Percentiles rank a stretch among this genome's conserved stretches.
phyloP scores from a whole-genome alignment of 2,329 filamentous ascomycete genomes.

The Pyrenophora seminiperda region DNA sequence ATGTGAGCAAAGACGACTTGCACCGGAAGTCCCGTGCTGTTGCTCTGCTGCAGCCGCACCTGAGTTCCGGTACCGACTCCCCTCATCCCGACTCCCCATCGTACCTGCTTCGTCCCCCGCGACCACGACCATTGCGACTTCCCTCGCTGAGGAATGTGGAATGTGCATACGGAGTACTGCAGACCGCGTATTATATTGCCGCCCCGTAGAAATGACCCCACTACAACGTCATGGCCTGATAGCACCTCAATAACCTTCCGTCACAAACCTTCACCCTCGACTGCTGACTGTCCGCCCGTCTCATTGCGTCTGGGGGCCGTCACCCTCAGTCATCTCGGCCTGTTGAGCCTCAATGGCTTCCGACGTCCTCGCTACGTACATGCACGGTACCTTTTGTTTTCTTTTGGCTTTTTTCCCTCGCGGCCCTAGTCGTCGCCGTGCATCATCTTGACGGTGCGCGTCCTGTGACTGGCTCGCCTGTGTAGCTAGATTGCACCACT shows the following conservation, averaged over 20 bases:
- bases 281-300: neutral
- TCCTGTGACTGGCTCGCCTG: conserved; percentile 28
- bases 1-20: neutral
- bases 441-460: conserved; percentile 2
- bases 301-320: neutral
- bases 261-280: neutral
- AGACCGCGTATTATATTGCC: no score
- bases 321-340: neutral
- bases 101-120: neutral
- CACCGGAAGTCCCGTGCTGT: conserved; percentile 3
- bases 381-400: conserved; percentile 8
- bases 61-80: neutral
- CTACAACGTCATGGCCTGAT: conserved; percentile 10
- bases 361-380: neutral
- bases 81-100: neutral
- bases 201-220: conserved; percentile 1
- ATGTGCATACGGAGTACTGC: no score
- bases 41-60: neutral
- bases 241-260: neutral
- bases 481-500: conserved; percentile 19
- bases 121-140: conserved; percentile 6
- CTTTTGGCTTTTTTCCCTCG: conserved; percentile 12
- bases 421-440: neutral
- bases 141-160: conserved; percentile 6
- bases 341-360: conserved; percentile 22